These are phyloP conservation scores for Linaria vulgaris DNA, from an alignment of 257 asterid species.

Conservation along the genomic window DNA sequence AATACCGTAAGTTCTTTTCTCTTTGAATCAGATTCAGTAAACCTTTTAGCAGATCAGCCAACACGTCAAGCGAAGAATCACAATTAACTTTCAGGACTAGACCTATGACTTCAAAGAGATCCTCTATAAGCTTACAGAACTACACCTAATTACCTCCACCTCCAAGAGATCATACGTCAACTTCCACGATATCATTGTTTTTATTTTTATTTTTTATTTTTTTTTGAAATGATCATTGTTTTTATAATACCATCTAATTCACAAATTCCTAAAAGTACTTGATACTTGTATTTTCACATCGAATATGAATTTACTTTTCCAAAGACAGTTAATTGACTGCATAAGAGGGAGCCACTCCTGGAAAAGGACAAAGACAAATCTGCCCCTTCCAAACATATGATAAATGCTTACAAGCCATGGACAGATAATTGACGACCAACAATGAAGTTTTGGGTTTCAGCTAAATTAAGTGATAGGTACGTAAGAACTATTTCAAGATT, in stretches of 20 bases:
- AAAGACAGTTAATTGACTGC: too few relatives aligned
- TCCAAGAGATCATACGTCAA: background rate
- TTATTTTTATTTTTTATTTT: background rate
- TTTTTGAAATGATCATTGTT: too few relatives aligned
- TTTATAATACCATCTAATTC: background rate
- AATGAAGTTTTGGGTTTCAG: background rate
- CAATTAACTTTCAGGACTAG: slow-evolving; percentile 5
- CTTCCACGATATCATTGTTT: slow-evolving; percentile 11
- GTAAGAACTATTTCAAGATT: background rate
- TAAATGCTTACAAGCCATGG: background rate
- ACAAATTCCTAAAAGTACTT: background rate
- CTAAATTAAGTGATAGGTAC: slow-evolving; percentile 12
- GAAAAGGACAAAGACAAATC: background rate
- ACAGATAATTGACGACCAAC: slow-evolving; percentile 1
- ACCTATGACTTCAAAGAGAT: too few relatives aligned
- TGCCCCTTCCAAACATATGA: slow-evolving; percentile 10
- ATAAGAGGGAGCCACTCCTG: too few relatives aligned
- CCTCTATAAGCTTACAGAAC: too few relatives aligned
- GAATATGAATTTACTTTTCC: background rate
- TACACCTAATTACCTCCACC: background rate
- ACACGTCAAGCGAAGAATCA: slow-evolving; percentile 14
- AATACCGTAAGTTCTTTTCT: slow-evolving; percentile 7
- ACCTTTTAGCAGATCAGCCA: background rate
- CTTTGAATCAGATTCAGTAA: slow-evolving; percentile 15
- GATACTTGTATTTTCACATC: background rate